A percentile compares a stretch with the other conserved stretches of the same genome.
Conservation (phyloP, 805 yeast species). For the Candida railenensis region DNA sequence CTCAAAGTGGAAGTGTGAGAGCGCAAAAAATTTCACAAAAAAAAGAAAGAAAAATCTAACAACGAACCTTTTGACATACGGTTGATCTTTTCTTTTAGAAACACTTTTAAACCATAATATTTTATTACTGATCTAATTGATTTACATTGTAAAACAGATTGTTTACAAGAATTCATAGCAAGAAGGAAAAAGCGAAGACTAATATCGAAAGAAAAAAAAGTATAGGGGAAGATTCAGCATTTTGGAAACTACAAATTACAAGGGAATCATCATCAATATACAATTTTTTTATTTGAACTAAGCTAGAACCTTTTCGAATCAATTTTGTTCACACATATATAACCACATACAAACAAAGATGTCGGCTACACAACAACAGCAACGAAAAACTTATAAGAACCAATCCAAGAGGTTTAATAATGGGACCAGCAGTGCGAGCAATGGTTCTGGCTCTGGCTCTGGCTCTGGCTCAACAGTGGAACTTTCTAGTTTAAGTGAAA, state of each 20-base stretch:
- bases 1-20: not conserved
- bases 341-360: slow-evolving; percentile 12
- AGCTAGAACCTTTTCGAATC: not conserved
- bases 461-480: slow-evolving; percentile 17
- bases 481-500: slow-evolving; percentile 66
- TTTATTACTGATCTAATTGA: not conserved
- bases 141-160: not conserved
- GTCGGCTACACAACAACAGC: slow-evolving; percentile 24
- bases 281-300: not conserved
- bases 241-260: too few species aligned
- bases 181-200: not conserved
- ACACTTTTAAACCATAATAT: not conserved
- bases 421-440: slow-evolving; percentile 16
- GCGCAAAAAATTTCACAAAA: not conserved
- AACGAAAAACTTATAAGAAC: slow-evolving; percentile 44
- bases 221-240: not conserved
- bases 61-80: not conserved
- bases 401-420: slow-evolving; percentile 44
- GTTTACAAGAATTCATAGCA: not conserved
- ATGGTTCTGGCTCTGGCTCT: not conserved
- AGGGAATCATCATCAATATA: not conserved
- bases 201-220: not conserved
- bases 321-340: not conserved
- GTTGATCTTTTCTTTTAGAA: not conserved
- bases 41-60: not conserved